phyloP scores from a whole-genome alignment of 2,329 filamentous ascomycete genomes.

The Colletotrichum sp. region DNA sequence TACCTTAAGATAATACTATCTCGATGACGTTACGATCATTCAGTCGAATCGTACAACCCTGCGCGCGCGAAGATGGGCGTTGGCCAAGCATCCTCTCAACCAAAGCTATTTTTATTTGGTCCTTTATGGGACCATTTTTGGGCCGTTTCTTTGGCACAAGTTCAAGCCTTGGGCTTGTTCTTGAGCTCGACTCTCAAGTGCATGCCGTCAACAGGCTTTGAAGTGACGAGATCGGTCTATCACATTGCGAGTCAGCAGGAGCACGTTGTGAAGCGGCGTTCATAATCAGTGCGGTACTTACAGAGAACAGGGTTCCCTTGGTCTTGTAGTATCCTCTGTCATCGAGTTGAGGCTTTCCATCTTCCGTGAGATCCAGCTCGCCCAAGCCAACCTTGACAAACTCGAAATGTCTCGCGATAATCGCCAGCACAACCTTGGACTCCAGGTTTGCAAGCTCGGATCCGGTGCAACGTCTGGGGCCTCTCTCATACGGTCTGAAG shows the following conservation, averaged over 20 bases:
- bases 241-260: neutral
- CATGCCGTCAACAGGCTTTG: slow-evolving; percentile 15
- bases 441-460: slow-evolving; percentile 12
- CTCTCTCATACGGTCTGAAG: slow-evolving; percentile 9
- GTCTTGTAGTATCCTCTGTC: slow-evolving; percentile 16
- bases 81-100: neutral
- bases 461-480: slow-evolving; percentile 5
- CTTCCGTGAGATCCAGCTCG: slow-evolving; percentile 8
- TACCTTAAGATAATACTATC: neutral
- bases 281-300: neutral
- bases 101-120: neutral
- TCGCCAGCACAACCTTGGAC: neutral
- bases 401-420: slow-evolving; percentile 5
- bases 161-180: neutral
- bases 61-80: neutral
- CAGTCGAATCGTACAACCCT: neutral
- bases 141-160: neutral
- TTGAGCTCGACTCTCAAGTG: slow-evolving; percentile 6
- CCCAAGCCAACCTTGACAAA: slow-evolving; percentile 15
- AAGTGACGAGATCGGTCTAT: slow-evolving; percentile 10
- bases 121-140: neutral
- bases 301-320: slow-evolving; percentile 9
- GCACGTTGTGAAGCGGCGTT: neutral
- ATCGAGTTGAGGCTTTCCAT: neutral
- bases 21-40: neutral